Conservation (phyloP, 345 rosid species). For the Durio zibethinus region DNA sequence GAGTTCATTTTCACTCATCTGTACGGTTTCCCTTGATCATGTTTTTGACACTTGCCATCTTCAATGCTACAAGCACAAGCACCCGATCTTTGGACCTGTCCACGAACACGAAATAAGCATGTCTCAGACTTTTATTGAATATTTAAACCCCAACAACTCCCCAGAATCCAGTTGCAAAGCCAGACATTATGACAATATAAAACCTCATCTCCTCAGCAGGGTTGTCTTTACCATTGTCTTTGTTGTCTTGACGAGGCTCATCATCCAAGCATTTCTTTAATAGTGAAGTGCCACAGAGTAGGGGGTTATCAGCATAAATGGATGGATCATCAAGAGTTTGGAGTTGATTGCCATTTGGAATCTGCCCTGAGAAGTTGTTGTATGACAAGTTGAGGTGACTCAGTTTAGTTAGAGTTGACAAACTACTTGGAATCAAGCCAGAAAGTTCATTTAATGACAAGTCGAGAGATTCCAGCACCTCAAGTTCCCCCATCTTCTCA, state of each 20-base stretch:
- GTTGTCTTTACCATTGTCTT: neutral
- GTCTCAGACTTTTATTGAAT: neutral
- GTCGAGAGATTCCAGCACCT: neutral
- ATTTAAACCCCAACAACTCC: constrained; percentile 2
- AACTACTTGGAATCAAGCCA: neutral
- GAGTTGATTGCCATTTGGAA: neutral
- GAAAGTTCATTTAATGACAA: neutral
- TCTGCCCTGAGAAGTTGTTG: neutral
- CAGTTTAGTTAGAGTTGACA: neutral
- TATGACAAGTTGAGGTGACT: neutral
- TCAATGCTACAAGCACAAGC: neutral
- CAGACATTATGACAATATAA: neutral
- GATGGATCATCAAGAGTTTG: neutral
- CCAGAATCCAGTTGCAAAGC: constrained; percentile 9
- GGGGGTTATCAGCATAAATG: neutral
- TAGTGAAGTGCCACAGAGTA: neutral
- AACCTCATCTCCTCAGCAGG: neutral
- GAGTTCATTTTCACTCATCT: neutral
- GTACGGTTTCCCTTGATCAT: neutral
- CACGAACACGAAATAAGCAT: neutral
- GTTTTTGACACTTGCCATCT: neutral
- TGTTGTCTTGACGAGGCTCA: neutral
- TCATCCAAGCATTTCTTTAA: neutral
- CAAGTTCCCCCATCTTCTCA: neutral
- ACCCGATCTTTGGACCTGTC: neutral